These are phyloP conservation scores for Rhynchosporium graminicola DNA, from an alignment of 2,329 filamentous ascomycete genomes.

Conservation along the genomic window DNA sequence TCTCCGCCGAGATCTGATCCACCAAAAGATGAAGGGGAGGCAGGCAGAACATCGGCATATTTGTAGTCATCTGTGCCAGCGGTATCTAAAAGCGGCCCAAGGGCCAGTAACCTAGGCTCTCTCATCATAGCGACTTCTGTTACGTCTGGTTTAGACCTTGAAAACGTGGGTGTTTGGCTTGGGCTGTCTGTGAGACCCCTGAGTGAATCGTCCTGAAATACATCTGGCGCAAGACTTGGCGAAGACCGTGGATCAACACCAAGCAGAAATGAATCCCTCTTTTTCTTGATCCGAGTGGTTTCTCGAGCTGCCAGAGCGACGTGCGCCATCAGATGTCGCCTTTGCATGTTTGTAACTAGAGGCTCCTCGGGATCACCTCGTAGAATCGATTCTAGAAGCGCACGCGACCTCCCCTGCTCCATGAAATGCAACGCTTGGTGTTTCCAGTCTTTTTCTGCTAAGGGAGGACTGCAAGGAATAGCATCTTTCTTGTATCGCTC, in stretches of 20 bases:
- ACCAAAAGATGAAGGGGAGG: conserved; percentile 10
- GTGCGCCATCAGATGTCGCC: conserved; percentile 12
- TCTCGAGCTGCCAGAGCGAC: conserved; percentile 11
- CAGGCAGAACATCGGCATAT: background rate
- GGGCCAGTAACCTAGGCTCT: conserved; percentile 7
- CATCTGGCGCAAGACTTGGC: background rate
- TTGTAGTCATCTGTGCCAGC: conserved; percentile 14
- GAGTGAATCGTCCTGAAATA: conserved; percentile 3
- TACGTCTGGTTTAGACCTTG: background rate
- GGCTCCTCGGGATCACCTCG: conserved; percentile 10
- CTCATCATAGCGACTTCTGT: background rate
- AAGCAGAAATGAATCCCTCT: conserved; percentile 6
- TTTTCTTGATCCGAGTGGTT: conserved; percentile 9
- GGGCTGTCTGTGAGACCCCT: conserved; percentile 3
- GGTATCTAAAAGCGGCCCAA: conserved; percentile 12
- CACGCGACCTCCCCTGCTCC: conserved; percentile 14
- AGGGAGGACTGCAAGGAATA: conserved; percentile 10
- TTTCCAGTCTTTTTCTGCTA: conserved; percentile 12
- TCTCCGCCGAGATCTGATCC: conserved; percentile 12
- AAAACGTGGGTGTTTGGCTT: background rate
- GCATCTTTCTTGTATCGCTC: background rate
- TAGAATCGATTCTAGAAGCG: conserved; percentile 9
- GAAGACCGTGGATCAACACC: conserved; percentile 3
- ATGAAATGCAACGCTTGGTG: conserved; percentile 15
- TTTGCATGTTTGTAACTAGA: conserved; percentile 11